phyloP scores from a whole-genome alignment of 108 stramenopile species.

The Cyclostephanos invisitatus region DNA sequence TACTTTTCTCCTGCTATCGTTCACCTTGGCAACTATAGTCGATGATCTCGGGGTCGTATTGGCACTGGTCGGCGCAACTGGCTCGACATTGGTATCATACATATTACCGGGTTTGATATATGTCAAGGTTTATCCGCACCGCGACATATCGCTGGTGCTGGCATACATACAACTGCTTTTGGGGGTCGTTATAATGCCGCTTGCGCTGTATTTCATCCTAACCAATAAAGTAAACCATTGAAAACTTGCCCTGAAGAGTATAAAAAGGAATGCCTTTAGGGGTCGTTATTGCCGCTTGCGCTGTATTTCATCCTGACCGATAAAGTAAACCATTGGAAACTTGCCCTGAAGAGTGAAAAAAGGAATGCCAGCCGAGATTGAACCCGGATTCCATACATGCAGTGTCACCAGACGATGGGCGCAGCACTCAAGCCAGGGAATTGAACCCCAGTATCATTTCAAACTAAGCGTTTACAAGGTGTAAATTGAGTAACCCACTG shows the following conservation, averaged over 20 bases:
- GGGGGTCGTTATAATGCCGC: constrained; percentile 54
- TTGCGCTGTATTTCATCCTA: constrained; percentile 43
- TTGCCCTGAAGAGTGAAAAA: not conserved
- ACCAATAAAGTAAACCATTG: not conserved
- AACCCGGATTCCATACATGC: too few species aligned
- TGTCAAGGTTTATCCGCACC: constrained; percentile 36
- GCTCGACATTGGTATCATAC: constrained; percentile 69
- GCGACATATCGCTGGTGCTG: constrained; percentile 24
- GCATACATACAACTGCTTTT: constrained; percentile 42
- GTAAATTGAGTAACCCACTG: too few species aligned
- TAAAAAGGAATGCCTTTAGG: constrained; percentile 48
- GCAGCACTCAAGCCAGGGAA: too few species aligned
- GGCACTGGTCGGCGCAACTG: constrained; percentile 73
- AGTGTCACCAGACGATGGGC: too few species aligned
- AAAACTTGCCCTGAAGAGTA: not conserved
- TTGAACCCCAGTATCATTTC: too few species aligned
- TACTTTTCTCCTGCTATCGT: constrained; percentile 48
- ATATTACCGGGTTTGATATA: constrained; percentile 70
- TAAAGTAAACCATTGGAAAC: constrained; percentile 1
- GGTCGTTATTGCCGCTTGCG: constrained; percentile 49
- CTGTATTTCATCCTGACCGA: constrained; percentile 33
- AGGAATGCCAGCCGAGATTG: too few species aligned
- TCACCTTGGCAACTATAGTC: constrained; percentile 54
- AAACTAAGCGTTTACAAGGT: too few species aligned
- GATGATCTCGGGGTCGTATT: constrained; percentile 57